Base-by-base conservation (phyloP, 2,329 filamentous ascomycete genomes). In the Pseudocercospora pini-densiflorae region DNA sequence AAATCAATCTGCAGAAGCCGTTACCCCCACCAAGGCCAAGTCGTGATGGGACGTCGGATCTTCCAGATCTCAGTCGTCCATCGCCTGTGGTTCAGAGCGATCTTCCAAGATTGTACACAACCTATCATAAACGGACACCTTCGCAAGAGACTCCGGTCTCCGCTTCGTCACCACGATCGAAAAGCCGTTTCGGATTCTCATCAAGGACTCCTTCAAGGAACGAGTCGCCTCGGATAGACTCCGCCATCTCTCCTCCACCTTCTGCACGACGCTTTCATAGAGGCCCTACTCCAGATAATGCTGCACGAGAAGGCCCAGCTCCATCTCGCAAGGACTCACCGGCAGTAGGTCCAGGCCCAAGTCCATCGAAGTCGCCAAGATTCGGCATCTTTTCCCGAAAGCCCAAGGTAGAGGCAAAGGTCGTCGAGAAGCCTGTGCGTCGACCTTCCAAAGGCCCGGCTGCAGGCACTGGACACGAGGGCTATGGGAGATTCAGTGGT, bases 391-490 rank as follows among this genome's bases (percentile, higher is more conserved):
- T 97, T 73, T 84, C 89, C 8, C 87, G 90, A 70, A 89, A 88
- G 63, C 88, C 88, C 14, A 96, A 92, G 77, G 33, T 24, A 9
- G 84, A 87, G 0, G 84, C 88, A 49, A 76, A 78, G n/a, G 67
- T 79, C 10, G 66, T 77, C 0, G 85, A 89, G n/a, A 88, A 86
- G 75, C 83, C 85, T 43, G 88, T 89, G 8, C 88, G 85, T 69
- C 75, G 82, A 7, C 67, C 82, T 24, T 86, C 91, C 29, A 94
- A 93, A 78, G 94, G 94, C 0, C 94, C 94, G 23, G 88, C 87
- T 16, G 94, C 94, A 47, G 94, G 94, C n/a, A 98, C 94, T 43
- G 94, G 94, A 0, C 93, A 98, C 74, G 94, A 98, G 80, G 91
- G 91, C 1, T 94, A 94, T 73, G 90, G 90, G 0, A 86, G 86